Percentiles rank a stretch among this genome's conserved stretches.
Evolutionary conservation across 1,284 basidiomycete species (phyloP).

Genomic region (Rhodotorula sp.): DNA sequence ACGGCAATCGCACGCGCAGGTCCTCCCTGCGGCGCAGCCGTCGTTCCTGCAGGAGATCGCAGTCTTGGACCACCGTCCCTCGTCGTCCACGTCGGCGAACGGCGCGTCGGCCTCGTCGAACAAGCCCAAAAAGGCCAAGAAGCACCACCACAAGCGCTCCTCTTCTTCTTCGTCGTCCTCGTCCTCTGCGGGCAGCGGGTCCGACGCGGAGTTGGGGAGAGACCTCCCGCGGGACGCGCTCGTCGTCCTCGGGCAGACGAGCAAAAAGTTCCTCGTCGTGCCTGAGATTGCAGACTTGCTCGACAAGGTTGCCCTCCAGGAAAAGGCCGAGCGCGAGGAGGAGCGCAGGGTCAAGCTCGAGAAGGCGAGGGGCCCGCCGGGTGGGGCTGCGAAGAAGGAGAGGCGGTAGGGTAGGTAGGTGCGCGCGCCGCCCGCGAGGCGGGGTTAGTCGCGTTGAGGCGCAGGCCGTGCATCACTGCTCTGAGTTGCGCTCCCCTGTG

Average conservation of each 20-base stretch:
- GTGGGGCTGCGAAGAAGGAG: constrained; percentile 6
- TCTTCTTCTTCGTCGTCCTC: background rate
- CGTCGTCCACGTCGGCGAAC: background rate
- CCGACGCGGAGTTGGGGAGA: constrained; percentile 2
- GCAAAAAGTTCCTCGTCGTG: constrained; percentile 46
- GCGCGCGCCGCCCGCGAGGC: background rate
- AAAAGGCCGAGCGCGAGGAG: constrained; percentile 34
- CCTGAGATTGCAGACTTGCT: constrained; percentile 44
- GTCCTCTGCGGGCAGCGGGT: background rate
- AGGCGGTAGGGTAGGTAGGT: background rate
- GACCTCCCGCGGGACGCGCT: constrained; percentile 31
- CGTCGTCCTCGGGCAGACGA: constrained; percentile 44
- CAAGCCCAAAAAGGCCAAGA: background rate
- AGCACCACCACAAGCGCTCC: background rate
- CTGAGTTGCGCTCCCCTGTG: background rate
- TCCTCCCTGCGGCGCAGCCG: constrained; percentile 46
- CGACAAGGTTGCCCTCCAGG: constrained; percentile 28
- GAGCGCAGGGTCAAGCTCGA: constrained; percentile 29
- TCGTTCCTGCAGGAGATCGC: constrained; percentile 47
- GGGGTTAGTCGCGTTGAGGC: background rate
- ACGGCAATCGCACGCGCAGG: constrained; percentile 21
- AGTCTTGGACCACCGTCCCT: constrained; percentile 36
- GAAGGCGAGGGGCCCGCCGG: constrained; percentile 29
- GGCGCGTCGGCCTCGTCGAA: background rate
- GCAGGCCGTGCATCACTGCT: background rate